Evolutionary conservation across 768 basidiomycete species (phyloP).

Genomic region (Gloeopeniophorella convolvens): DNA sequence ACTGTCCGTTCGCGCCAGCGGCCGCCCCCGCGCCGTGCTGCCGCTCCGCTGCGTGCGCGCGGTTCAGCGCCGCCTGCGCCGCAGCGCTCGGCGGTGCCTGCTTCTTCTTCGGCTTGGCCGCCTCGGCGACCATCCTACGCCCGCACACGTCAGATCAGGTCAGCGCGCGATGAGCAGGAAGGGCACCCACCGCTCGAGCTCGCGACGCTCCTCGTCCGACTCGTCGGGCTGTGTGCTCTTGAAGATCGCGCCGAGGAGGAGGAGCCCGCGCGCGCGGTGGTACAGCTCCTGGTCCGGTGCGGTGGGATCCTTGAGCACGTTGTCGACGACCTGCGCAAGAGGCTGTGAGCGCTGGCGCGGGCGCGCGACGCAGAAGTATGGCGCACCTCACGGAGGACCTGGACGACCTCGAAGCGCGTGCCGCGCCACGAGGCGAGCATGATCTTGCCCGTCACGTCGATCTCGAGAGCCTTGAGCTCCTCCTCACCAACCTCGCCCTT

Average conservation of each 20-base stretch:
- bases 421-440: constrained; percentile 98
- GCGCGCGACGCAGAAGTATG: constrained; percentile 1
- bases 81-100: constrained; percentile 7
- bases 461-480: constrained; percentile 77
- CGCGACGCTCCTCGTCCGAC: constrained; percentile 87
- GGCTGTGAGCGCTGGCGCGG: constrained; percentile 12
- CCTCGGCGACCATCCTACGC: constrained; percentile 78
- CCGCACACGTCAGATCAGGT: neutral
- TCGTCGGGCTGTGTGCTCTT: constrained; percentile 81
- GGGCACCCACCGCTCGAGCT: constrained; percentile 74
- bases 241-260: constrained; percentile 86
- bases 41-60: constrained; percentile 4
- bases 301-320: constrained; percentile 75
- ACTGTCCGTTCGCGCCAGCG: constrained; percentile 6
- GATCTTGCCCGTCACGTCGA: constrained; percentile 93
- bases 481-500: constrained; percentile 89
- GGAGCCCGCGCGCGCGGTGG: constrained; percentile 84
- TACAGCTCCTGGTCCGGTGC: constrained; percentile 63
- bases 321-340: constrained; percentile 59
- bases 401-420: constrained; percentile 89
- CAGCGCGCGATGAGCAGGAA: neutral
- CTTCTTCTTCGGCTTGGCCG: constrained; percentile 59
- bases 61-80: constrained; percentile 4
- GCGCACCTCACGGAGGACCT: constrained; percentile 70
- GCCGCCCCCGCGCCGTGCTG: no score